Evolutionary conservation across 1,284 basidiomycete genomes (phyloP), one percentile per base, ranked within the genome.

Genomic region (Ceratobasidium sp.): DNA sequence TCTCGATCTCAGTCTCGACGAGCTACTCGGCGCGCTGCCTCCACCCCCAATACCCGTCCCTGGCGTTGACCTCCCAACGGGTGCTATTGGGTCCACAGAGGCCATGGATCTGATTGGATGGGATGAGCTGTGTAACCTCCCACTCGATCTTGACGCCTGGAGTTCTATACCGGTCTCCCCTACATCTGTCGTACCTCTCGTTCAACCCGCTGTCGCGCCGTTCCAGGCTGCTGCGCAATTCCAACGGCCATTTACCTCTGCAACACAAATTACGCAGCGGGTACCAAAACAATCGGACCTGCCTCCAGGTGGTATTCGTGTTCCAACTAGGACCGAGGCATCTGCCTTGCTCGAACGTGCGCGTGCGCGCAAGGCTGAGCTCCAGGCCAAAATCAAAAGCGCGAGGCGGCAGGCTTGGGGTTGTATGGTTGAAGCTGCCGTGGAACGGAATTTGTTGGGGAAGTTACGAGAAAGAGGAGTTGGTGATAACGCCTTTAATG

Each of bases 371-470:
- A 75, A 75, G 58, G 49, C 40, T 12, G 71, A 75, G 26, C 23
- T 75, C 26, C 58, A 75, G 33, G 44, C 58, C 26, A 75, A 75
- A 23, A n/a, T 75, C 33, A 26, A 44, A 33, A 28, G 15, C 15
- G 71, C 71, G 18, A 75, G 49, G 58, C 71, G 71, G 3, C 71
- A 75, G 44, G 42, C 44, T 12, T 75, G 71, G 71, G 71, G 58
- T 28, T 75, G 71, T 15, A 63, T n/a, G 58, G 60, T 75, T 23
- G 71, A 75, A 49, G 39, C 60, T 18, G 71, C 56, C 20, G 71
- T 75, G n/a, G 71, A 75, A 53, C 40, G 46, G 5, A 75, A 75
- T 46, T 18, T 75, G 10, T 26, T 75, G 44, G 49, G 44, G 20
- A 60, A 49, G 33, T 20, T 44, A 12, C 49, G 33, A 42, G 46